Evolutionary conservation across 352 stramenopile species (phyloP), one percentile per base, ranked within the genome.

Genomic region (Phytophthora brassicae): DNA sequence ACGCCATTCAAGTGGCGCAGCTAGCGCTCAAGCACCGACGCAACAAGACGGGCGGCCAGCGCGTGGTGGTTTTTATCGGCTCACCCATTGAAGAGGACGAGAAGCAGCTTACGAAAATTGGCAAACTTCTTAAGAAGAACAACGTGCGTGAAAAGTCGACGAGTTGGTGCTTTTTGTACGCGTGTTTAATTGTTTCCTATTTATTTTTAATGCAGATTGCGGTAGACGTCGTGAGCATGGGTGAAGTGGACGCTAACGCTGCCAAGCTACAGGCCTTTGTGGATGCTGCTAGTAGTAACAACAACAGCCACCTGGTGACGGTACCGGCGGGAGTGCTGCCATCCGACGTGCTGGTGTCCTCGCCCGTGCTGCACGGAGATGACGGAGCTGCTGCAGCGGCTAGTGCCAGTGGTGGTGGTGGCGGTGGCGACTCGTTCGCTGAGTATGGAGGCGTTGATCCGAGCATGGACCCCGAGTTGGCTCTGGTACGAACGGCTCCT

Each of bases 81-180:
- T 97, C 89, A 16, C 94, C 94, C 22, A 90, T 98, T 51, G 79
- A 81, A 12, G 92, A 97, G 46, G 90, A 97, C 64, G 88, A 96
- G 55, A 94, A 95, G 63, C 74, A 78, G 50, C 72, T 97, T 45
- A 86, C 83, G n/a, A 99, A 98, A 77, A 97, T 98, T 49, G 97
- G 94, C 68, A 98, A 99, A 61, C 81, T 98, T 43, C 84, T 99
- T 41, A 99, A 99, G 81, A 99, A 99, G 84, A 99, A 99, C 81
- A 99, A 99, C 74, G 92, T 94, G 43, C 48, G 75, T 56, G 9
- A 14, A 44, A n/a, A 14, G 14, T 5, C 16, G 14, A 41, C 3
- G 16, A 22, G 16, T 44, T 44, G 31, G 11, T 4, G 31, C 31
- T 38, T 38, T 38, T n/a, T 38, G 31, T 6, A 31, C 26, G 26